These are phyloP conservation scores for Postia placenta DNA, from an alignment of 768 basidiomycete species.

Conservation along the genomic window DNA sequence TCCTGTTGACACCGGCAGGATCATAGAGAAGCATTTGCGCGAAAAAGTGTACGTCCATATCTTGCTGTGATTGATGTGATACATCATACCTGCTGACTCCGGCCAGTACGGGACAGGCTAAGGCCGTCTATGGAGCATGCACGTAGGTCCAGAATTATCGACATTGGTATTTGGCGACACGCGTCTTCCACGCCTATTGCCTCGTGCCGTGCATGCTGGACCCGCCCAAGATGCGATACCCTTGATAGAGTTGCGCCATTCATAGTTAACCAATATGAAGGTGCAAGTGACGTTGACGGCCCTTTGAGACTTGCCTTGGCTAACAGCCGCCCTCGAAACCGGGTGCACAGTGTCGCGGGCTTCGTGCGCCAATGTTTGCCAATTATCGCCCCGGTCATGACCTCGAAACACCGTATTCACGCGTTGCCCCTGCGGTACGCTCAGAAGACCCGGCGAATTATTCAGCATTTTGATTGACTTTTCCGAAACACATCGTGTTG, in stretches of 20 bases:
- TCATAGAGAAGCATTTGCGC: background rate
- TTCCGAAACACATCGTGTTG: slow-evolving; percentile 12
- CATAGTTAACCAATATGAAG: background rate
- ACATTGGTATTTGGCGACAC: slow-evolving; percentile 1
- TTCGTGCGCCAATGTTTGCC: background rate
- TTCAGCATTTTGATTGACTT: slow-evolving; percentile 18
- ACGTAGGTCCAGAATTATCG: slow-evolving; percentile 3
- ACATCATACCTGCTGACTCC: background rate
- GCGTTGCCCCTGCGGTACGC: background rate
- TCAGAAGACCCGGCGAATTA: slow-evolving; percentile 7
- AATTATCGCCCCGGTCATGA: background rate
- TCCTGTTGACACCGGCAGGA: slow-evolving; percentile 1
- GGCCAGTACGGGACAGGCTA: slow-evolving; percentile 1
- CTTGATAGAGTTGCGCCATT: slow-evolving; percentile 7
- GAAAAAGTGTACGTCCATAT: background rate
- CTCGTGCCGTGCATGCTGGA: slow-evolving; percentile 19
- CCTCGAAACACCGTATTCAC: slow-evolving; percentile 4
- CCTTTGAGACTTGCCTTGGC: background rate
- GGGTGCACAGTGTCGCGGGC: background rate
- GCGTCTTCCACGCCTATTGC: slow-evolving; percentile 14
- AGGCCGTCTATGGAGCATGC: background rate
- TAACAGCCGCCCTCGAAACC: background rate
- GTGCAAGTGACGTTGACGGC: slow-evolving; percentile 4
- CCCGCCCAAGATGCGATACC: slow-evolving; percentile 12
- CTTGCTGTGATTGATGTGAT: slow-evolving; percentile 2